Conservation (phyloP, 2,329 filamentous ascomycete species). For the Colletotrichum chrysophilum region DNA sequence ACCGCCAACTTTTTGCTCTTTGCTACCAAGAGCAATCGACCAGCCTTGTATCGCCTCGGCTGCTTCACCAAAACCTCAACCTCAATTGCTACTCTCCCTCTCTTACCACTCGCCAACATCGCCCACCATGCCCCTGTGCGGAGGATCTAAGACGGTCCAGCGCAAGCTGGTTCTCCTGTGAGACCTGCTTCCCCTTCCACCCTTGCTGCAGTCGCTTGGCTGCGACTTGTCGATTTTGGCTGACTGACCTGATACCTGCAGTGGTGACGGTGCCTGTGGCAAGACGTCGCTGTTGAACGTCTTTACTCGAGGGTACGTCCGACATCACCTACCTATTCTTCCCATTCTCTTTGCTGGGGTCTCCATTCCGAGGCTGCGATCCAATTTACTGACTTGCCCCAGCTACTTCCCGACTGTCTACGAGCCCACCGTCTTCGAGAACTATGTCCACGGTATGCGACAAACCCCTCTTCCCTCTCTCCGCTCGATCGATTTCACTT, state of each 20-base stretch:
- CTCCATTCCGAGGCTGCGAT: not conserved
- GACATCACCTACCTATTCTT: not conserved
- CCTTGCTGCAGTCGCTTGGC: not conserved
- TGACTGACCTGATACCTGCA: conserved; percentile 38
- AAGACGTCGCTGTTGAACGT: conserved; percentile 98
- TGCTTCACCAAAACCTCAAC: not conserved
- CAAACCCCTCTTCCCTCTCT: not conserved
- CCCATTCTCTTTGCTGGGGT: not conserved
- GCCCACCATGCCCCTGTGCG: conserved; percentile 50
- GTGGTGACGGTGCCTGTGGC: conserved; percentile 93
- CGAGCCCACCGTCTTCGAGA: conserved; percentile 98
- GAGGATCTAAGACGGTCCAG: conserved; percentile 84
- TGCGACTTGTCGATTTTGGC: conserved; percentile 6
- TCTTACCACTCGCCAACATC: not conserved
- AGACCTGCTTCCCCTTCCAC: conserved; percentile 41
- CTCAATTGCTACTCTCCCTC: not conserved
- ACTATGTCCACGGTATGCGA: conserved; percentile 90
- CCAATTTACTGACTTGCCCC: conserved; percentile 9
- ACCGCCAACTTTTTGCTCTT: not conserved
- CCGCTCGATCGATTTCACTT: not conserved
- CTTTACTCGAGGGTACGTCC: conserved; percentile 89
- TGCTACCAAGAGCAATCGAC: not conserved
- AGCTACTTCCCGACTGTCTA: conserved; percentile 98
- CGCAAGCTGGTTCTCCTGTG: conserved; percentile 95
- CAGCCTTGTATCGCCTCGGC: not conserved